A percentile compares a stretch with the other conserved stretches of the same genome.
These are phyloP conservation scores for Fusarium udum DNA, from an alignment of 2,329 filamentous ascomycete genomes.

Conservation along the genomic window DNA sequence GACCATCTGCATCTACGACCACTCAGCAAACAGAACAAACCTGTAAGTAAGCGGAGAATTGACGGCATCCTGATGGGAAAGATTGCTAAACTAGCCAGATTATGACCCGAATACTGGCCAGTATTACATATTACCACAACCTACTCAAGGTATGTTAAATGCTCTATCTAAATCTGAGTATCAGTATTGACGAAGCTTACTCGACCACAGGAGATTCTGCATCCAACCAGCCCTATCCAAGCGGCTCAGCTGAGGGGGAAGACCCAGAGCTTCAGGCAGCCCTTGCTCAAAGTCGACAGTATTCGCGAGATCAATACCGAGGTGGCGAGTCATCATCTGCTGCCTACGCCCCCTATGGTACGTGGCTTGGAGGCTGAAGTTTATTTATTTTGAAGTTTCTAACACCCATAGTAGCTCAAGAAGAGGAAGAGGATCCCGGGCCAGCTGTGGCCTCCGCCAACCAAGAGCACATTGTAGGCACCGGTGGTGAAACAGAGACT, in stretches of 20 bases:
- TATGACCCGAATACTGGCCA: slow-evolving; percentile 18
- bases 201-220: slow-evolving; percentile 2
- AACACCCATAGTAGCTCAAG: slow-evolving; percentile 3
- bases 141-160: slow-evolving; percentile 14
- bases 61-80: not conserved
- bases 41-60: slow-evolving; percentile 4
- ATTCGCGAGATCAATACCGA: slow-evolving; percentile 15
- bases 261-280: slow-evolving; percentile 19
- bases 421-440: slow-evolving; percentile 42
- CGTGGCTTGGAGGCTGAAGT: not conserved
- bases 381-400: not conserved
- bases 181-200: not conserved
- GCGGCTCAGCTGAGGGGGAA: slow-evolving; percentile 7
- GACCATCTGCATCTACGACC: not conserved
- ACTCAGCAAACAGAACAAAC: not conserved
- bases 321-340: slow-evolving; percentile 21
- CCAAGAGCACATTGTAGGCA: slow-evolving; percentile 30
- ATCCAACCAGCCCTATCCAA: slow-evolving; percentile 1
- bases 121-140: not conserved
- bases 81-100: slow-evolving; percentile 4
- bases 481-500: slow-evolving; percentile 35
- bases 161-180: not conserved
- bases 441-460: slow-evolving; percentile 29
- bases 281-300: slow-evolving; percentile 17
- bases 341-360: slow-evolving; percentile 20